Evolutionary conservation across 2,329 filamentous ascomycete species (phyloP), one percentile per base, ranked within the genome.

Genomic region (Trichoderma afroharzianum): DNA sequence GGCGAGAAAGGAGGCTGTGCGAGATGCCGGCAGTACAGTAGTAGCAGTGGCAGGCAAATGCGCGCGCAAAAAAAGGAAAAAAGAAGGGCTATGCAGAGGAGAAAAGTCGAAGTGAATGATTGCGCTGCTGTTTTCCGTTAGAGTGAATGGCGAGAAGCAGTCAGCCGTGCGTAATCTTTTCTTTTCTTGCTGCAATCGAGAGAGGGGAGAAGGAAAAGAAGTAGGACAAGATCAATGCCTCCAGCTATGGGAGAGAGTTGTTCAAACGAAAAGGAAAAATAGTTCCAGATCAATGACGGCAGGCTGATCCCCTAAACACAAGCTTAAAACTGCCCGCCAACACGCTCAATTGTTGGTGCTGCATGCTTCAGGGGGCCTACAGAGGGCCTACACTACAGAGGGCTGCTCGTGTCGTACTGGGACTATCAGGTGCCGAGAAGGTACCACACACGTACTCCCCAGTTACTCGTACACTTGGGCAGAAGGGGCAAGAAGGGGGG

Each of bases 1-100:
- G 39, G 39, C 39, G 55, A 36, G 26, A 68, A 47, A 53, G 36
- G 66, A 68, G 66, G 66, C 66, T 68, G 66, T 68, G 66, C 28
- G 57, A 33, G 30, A 59, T 59, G 57, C 57, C 15, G 26, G 63
- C 21, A 55, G 15, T 26, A 30, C 11, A 32, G 63, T 61, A 61
- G 26, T 58, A 26, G 55, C 30, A 58, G 30, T 32, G 28, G 43
- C 4, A 50, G 11, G n/a, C 18, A 47, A 47, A 47, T n/a, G 43
- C 43, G 43, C 43, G 47, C 47, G 47, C 21, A 53, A 53, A 50
- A 53, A 50, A 21, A 50, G n/a, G n/a, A 24, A 53, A 53, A 47
- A 32, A 18, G 26, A 55, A 36, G 39, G 66, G 36, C 64, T 59
- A 63, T 63, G 36, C 33, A 59, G n/a, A 12, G n/a, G 33, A 39